Evolutionary conservation across 2,329 filamentous ascomycete genomes (phyloP).

Genomic region (Hypoxylon sp.): DNA sequence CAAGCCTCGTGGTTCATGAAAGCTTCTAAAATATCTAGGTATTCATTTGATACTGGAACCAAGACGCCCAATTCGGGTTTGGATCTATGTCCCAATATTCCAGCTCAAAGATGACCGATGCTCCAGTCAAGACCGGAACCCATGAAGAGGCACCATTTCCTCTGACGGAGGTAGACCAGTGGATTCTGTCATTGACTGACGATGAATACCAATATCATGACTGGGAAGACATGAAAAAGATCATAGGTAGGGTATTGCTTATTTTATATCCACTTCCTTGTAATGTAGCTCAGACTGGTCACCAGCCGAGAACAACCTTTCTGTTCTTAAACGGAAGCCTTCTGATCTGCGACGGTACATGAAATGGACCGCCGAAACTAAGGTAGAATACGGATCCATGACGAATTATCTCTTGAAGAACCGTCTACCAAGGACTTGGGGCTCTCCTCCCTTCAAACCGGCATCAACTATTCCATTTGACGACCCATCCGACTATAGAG

Average conservation of each 20-base stretch:
- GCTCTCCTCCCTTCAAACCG: conserved; percentile 68
- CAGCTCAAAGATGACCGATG: conserved; percentile 59
- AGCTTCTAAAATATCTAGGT: neutral
- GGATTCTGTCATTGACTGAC: conserved; percentile 75
- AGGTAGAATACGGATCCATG: conserved; percentile 82
- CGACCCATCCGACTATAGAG: conserved; percentile 72
- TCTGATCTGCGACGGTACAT: conserved; percentile 86
- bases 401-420: conserved; percentile 82
- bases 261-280: conserved; percentile 13
- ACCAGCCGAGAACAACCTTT: conserved; percentile 70
- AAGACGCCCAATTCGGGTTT: neutral
- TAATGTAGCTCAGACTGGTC: conserved; percentile 55
- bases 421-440: conserved; percentile 78
- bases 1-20: neutral
- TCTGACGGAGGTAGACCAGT: conserved; percentile 71
- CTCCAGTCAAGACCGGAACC: conserved; percentile 35
- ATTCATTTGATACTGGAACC: conserved; percentile 1
- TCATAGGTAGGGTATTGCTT: conserved; percentile 69
- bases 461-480: conserved; percentile 67
- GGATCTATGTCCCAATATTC: neutral
- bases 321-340: conserved; percentile 82
- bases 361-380: conserved; percentile 79
- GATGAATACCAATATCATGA: conserved; percentile 77
- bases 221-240: conserved; percentile 80
- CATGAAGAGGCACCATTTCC: conserved; percentile 67